Percentiles rank a stretch among this genome's conserved stretches.
phyloP scores from a whole-genome alignment of 2,329 filamentous ascomycete species.

The Fusarium sp. region DNA sequence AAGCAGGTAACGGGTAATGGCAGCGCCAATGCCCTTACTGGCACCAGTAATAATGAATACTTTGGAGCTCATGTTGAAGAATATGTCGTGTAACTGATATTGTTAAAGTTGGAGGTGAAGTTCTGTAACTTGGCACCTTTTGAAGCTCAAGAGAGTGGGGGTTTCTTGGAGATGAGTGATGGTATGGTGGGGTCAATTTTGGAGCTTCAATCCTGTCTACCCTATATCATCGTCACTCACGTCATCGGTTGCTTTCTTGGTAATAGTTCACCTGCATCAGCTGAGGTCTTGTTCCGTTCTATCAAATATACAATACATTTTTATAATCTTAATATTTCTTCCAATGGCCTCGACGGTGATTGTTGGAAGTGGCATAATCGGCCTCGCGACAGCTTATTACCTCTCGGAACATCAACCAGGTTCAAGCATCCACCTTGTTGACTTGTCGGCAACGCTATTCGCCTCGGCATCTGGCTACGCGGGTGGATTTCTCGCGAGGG shows the following conservation, averaged over 20 bases:
- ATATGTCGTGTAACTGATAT: background rate
- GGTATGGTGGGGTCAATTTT: slow-evolving; percentile 35
- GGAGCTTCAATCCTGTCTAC: slow-evolving; percentile 23
- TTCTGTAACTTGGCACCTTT: slow-evolving; percentile 12
- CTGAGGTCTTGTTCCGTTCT: background rate
- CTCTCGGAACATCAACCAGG: slow-evolving; percentile 64
- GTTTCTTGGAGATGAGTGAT: slow-evolving; percentile 3
- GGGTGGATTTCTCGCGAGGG: slow-evolving; percentile 77
- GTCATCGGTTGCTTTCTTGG: slow-evolving; percentile 35
- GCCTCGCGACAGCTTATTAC: slow-evolving; percentile 78
- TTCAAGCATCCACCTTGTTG: slow-evolving; percentile 60
- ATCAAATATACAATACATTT: background rate
- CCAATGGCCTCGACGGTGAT: slow-evolving; percentile 69
- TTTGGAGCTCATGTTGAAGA: slow-evolving; percentile 63
- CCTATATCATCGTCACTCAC: slow-evolving; percentile 33
- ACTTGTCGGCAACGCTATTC: slow-evolving; percentile 68
- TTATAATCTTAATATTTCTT: background rate
- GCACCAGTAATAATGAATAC: slow-evolving; percentile 77
- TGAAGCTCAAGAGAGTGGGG: slow-evolving; percentile 27
- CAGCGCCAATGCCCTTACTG: slow-evolving; percentile 71
- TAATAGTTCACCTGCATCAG: slow-evolving; percentile 9
- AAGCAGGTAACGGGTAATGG: slow-evolving; percentile 65
- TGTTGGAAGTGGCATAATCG: slow-evolving; percentile 77
- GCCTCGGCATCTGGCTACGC: slow-evolving; percentile 79
- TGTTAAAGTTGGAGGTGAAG: slow-evolving; percentile 3